Percentiles rank a stretch among this genome's conserved stretches.
Conservation (phyloP, 208 protist species). For the Phytomonas francai region DNA sequence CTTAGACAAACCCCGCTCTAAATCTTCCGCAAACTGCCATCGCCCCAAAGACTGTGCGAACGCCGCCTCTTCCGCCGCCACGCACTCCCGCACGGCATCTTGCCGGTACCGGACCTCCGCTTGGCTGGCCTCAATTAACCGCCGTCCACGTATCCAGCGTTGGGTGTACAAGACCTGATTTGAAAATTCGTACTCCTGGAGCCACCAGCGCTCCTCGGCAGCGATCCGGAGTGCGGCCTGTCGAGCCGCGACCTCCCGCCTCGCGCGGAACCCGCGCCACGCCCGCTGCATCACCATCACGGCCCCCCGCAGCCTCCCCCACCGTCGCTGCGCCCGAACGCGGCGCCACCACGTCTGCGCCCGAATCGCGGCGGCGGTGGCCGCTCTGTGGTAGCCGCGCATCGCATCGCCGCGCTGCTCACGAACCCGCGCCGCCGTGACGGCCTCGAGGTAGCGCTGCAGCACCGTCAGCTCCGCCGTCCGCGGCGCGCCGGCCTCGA, state of each 20-base stretch:
- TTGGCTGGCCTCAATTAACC: conserved; percentile 6
- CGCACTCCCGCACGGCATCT: conserved; percentile 22
- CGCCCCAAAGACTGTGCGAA: no score
- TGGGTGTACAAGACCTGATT: conserved; percentile 21
- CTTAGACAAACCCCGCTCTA: conserved; percentile 17
- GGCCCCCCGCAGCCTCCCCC: neutral
- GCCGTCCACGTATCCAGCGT: conserved; percentile 32
- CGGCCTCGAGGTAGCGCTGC: conserved; percentile 15
- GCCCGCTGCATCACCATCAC: conserved; percentile 16
- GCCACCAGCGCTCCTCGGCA: no score
- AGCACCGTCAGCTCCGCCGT: conserved; percentile 12
- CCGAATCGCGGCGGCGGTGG: conserved; percentile 2
- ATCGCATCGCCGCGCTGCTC: conserved; percentile 29
- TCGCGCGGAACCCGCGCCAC: conserved; percentile 19
- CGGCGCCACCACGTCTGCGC: conserved; percentile 16
- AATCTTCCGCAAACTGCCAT: conserved; percentile 8
- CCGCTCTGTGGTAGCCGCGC: neutral
- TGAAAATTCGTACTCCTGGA: no score
- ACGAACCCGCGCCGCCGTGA: conserved; percentile 28
- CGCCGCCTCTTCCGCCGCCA: conserved; percentile 14
- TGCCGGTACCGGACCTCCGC: conserved; percentile 14
- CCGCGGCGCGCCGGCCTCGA: conserved; percentile 11
- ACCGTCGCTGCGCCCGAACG: conserved; percentile 8
- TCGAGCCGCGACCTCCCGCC: conserved; percentile 15
- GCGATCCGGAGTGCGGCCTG: neutral